Conservation (phyloP, 2,329 filamentous ascomycete species). For the Raffaelea ambrosiae region DNA sequence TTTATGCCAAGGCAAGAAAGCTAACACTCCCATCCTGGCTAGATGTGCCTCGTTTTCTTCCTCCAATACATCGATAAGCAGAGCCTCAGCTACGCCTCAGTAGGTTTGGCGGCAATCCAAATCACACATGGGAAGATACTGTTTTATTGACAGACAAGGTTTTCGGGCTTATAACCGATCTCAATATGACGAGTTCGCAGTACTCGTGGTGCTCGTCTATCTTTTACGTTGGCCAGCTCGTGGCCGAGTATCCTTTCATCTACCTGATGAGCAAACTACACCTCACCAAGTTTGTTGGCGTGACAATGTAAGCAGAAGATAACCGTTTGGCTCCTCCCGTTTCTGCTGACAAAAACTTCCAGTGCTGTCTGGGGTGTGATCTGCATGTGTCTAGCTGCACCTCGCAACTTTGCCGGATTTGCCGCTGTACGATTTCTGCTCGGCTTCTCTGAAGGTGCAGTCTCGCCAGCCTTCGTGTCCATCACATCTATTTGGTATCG, state of each 20-base stretch:
- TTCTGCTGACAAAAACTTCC: constrained; percentile 15
- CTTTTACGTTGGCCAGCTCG: constrained; percentile 36
- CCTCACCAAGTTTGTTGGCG: constrained; percentile 40
- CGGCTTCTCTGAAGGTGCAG: constrained; percentile 31
- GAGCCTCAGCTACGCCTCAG: constrained; percentile 34
- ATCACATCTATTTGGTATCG: constrained; percentile 34
- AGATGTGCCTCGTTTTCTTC: constrained; percentile 34
- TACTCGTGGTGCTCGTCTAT: constrained; percentile 40
- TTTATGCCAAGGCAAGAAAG: too few species aligned
- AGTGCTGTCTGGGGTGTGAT: constrained; percentile 28
- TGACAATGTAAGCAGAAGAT: constrained; percentile 27
- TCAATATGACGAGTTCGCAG: constrained; percentile 32
- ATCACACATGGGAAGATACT: too few species aligned
- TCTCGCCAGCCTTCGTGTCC: constrained; percentile 35
- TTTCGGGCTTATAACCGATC: constrained; percentile 35
- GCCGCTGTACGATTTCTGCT: constrained; percentile 28
- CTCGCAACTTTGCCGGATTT: constrained; percentile 27
- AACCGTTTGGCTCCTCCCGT: too few species aligned
- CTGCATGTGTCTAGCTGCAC: constrained; percentile 32
- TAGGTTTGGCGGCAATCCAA: too few species aligned
- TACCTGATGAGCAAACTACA: constrained; percentile 41
- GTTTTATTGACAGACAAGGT: too few species aligned
- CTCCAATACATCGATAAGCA: constrained; percentile 40
- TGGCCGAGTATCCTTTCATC: constrained; percentile 40
- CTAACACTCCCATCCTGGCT: constrained; percentile 9